These are phyloP conservation scores for Trichoderma sp. DNA, from an alignment of 2,329 filamentous ascomycete species.

Conservation along the genomic window DNA sequence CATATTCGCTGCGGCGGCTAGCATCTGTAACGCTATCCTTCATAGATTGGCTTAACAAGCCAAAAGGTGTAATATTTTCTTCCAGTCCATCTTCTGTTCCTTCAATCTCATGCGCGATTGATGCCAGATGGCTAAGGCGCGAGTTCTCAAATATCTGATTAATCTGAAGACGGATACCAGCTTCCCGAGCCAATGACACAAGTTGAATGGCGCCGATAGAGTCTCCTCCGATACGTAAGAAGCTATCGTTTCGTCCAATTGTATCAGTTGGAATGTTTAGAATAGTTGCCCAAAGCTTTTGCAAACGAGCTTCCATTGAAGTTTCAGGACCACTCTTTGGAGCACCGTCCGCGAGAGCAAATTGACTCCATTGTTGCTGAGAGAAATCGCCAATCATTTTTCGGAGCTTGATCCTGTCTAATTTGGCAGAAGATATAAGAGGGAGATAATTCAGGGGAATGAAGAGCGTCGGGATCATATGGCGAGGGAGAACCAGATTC, in stretches of 20 bases:
- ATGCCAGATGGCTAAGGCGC: conserved; percentile 7
- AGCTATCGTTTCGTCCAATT: conserved; percentile 16
- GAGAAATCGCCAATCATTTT: neutral
- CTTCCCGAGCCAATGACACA: conserved; percentile 3
- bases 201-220: conserved; percentile 21
- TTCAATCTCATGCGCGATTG: neutral
- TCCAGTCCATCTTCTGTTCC: neutral
- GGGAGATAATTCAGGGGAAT: conserved; percentile 9
- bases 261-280: neutral
- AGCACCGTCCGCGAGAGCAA: conserved; percentile 35
- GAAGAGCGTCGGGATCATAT: conserved; percentile 23
- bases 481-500: neutral
- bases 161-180: neutral
- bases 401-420: conserved; percentile 26
- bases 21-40: neutral
- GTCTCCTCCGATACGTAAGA: conserved; percentile 23
- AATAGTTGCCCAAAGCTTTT: conserved; percentile 4
- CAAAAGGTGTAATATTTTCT: neutral
- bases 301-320: conserved; percentile 31
- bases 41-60: neutral
- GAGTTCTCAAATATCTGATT: conserved; percentile 16
- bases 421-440: conserved; percentile 20
- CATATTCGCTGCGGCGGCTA: neutral
- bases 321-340: conserved; percentile 26
- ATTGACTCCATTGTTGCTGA: conserved; percentile 27